Evolutionary conservation across 2,329 filamentous ascomycete species (phyloP).

Genomic region (Coniochaeta sp.): DNA sequence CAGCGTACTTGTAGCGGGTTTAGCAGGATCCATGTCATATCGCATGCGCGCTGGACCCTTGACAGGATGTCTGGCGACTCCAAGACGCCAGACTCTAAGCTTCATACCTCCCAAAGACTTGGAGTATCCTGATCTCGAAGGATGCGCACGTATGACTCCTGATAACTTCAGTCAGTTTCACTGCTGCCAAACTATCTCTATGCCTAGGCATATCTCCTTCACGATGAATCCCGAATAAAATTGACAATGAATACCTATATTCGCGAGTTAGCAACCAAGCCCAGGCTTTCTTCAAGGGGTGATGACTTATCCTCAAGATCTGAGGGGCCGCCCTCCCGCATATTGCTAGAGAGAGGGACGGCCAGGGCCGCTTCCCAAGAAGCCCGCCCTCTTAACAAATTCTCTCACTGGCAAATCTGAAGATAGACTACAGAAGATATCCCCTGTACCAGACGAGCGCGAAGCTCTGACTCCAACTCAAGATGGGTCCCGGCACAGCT

Average conservation of each 20-base stretch:
- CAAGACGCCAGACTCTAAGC: not conserved
- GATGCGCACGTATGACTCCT: not conserved
- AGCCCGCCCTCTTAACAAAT: slow-evolving; percentile 28
- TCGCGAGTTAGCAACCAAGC: not conserved
- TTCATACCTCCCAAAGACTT: not conserved
- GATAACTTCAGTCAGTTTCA: not conserved
- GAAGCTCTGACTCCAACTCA: slow-evolving; percentile 89
- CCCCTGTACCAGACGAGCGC: slow-evolving; percentile 65
- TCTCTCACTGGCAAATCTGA: slow-evolving; percentile 8
- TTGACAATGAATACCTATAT: not conserved
- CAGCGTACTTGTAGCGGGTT: too few species aligned
- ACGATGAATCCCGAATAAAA: not conserved
- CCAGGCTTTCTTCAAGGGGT: not conserved
- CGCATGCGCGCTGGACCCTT: not conserved
- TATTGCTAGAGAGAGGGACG: slow-evolving; percentile 42
- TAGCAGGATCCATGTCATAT: too few species aligned
- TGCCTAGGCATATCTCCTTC: not conserved
- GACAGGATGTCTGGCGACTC: not conserved
- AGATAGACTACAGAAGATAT: slow-evolving; percentile 5
- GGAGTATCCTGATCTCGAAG: not conserved
- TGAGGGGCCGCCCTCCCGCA: slow-evolving; percentile 40
- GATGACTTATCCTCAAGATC: slow-evolving; percentile 41
- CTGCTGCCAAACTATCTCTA: not conserved
- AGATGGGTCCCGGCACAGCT: slow-evolving; percentile 68
- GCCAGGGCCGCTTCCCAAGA: slow-evolving; percentile 34